Percentiles rank a stretch among this genome's conserved stretches.
These are phyloP conservation scores for Nemania diffusa DNA, from an alignment of 2,329 filamentous ascomycete genomes.

Conservation along the genomic window DNA sequence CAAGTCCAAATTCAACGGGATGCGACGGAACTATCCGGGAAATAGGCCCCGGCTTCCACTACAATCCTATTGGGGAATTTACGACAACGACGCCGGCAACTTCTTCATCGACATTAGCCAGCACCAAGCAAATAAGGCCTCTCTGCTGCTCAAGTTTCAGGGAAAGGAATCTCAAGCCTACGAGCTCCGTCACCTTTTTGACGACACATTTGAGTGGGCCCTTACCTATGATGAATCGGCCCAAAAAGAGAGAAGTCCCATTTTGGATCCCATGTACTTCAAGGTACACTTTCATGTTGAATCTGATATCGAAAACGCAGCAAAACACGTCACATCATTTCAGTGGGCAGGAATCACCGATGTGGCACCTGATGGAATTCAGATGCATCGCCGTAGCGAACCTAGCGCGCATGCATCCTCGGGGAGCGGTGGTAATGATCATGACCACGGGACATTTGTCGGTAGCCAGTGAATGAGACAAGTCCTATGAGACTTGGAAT, in stretches of 20 bases:
- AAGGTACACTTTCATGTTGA: neutral
- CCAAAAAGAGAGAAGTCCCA: neutral
- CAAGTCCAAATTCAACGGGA: neutral
- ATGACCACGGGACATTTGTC: neutral
- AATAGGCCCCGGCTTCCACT: neutral
- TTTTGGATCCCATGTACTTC: neutral
- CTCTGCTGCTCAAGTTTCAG: neutral
- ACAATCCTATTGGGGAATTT: slow-evolving; percentile 1
- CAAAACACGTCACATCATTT: neutral
- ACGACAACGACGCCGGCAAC: neutral
- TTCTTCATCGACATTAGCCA: neutral
- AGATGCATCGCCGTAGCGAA: neutral
- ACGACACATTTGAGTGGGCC: neutral
- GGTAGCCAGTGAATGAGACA: neutral
- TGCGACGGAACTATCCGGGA: neutral
- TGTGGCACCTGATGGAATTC: neutral
- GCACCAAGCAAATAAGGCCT: neutral
- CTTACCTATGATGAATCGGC: slow-evolving; percentile 1
- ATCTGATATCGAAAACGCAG: neutral
- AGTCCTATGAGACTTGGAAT: neutral
- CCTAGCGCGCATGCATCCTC: neutral
- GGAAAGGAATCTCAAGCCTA: slow-evolving; percentile 1
- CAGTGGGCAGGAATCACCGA: neutral
- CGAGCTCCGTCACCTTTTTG: neutral
- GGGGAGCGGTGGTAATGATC: neutral